Evolutionary conservation across 176 grass and related monocot genomes (phyloP).

Genomic region (Guadua angustifolia): DNA sequence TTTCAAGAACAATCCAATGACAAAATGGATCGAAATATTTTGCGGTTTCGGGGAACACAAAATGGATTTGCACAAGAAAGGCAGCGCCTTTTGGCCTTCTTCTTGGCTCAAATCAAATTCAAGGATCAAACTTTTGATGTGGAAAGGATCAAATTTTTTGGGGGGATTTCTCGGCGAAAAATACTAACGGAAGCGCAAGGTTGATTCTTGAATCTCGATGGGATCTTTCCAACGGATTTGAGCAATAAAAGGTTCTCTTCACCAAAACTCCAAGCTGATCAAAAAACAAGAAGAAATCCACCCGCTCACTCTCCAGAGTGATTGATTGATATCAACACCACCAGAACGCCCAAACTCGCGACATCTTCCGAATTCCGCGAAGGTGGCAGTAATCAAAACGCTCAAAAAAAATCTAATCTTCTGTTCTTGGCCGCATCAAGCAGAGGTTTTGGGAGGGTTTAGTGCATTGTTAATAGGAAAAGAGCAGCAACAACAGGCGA

Average conservation of each 20-base stretch:
- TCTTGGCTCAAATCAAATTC: conserved; percentile 21
- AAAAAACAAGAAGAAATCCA: conserved; percentile 26
- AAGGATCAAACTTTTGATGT: conserved; percentile 4
- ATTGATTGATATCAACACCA: background rate
- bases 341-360: background rate
- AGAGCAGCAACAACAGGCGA: conserved; percentile 22
- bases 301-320: background rate
- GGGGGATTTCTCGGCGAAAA: background rate
- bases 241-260: background rate
- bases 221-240: conserved; percentile 32
- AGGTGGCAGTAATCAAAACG: background rate
- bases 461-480: background rate
- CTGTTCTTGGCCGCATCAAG: background rate
- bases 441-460: conserved; percentile 56
- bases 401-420: background rate
- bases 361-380: background rate
- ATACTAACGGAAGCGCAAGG: conserved; percentile 7
- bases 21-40: conserved; percentile 15
- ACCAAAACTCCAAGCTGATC: background rate
- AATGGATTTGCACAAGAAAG: conserved; percentile 38
- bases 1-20: conserved; percentile 5
- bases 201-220: background rate
- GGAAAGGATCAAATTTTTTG: background rate
- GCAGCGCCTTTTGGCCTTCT: conserved; percentile 29
- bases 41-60: conserved; percentile 16